phyloP scores from a whole-genome alignment of 129 eudicot species.

The Rutidosis leptorrhynchoides region DNA sequence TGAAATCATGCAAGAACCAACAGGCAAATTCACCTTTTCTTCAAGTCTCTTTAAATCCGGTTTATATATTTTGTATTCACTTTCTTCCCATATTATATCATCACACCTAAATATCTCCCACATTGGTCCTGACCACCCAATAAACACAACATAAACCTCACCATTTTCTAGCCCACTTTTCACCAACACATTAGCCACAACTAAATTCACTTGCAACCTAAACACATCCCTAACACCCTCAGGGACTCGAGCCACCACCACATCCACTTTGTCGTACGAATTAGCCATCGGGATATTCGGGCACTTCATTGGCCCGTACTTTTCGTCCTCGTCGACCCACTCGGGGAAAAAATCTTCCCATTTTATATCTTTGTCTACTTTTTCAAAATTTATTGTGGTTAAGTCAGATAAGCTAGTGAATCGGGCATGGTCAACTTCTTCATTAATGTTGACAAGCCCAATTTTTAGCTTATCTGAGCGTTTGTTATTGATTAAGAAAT shows the following conservation, averaged over 20 bases:
- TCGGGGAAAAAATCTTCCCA: conserved; percentile 65
- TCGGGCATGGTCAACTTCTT: background rate
- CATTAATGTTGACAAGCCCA: conserved; percentile 47
- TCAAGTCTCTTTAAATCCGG: conserved; percentile 49
- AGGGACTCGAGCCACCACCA: conserved; percentile 61
- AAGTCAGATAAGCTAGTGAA: conserved; percentile 27
- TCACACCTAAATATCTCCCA: conserved; percentile 79
- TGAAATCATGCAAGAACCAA: conserved; percentile 59
- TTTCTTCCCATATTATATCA: conserved; percentile 57
- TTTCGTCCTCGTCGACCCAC: conserved; percentile 53
- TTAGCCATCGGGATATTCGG: conserved; percentile 63
- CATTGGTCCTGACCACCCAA: conserved; percentile 62
- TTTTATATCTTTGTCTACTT: conserved; percentile 10
- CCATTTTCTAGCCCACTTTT: conserved; percentile 36
- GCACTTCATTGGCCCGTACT: conserved; percentile 38
- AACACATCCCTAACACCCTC: conserved; percentile 50
- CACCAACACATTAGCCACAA: conserved; percentile 57
- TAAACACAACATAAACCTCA: conserved; percentile 53
- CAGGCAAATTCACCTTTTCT: conserved; percentile 60
- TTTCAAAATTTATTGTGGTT: conserved; percentile 38
- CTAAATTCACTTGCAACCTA: conserved; percentile 69
- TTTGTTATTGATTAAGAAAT: conserved; percentile 9
- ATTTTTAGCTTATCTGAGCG: conserved; percentile 15
- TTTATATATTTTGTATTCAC: conserved; percentile 49
- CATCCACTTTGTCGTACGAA: conserved; percentile 39